phyloP scores from a whole-genome alignment of 257 asterid genomes.

The Solanum neorickii region DNA sequence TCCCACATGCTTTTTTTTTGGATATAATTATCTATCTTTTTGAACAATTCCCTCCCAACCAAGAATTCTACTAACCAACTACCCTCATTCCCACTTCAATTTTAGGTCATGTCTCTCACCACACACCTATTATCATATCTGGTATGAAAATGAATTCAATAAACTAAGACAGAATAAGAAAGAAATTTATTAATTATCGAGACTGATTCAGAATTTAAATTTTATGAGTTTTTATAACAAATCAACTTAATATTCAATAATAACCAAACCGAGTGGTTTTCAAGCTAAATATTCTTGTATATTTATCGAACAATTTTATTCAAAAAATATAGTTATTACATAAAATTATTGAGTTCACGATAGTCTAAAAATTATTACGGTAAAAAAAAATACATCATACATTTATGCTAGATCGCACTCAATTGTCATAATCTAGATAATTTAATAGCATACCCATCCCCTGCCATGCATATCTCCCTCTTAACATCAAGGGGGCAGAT shows the following conservation, averaged over 20 bases:
- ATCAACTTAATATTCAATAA: neutral
- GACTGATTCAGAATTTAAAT: neutral
- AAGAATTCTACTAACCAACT: constrained; percentile 1
- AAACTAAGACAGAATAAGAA: neutral
- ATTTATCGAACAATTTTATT: neutral
- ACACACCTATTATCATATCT: neutral
- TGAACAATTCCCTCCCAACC: neutral
- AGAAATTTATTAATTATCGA: neutral
- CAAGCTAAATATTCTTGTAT: neutral
- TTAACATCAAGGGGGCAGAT: neutral
- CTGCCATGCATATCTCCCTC: neutral
- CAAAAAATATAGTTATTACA: neutral
- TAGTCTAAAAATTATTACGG: neutral
- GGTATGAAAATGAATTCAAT: neutral
- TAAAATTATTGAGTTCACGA: neutral
- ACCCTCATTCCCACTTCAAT: neutral
- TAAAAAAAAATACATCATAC: neutral
- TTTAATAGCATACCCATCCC: neutral
- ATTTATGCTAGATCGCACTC: neutral
- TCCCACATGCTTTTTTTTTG: constrained; percentile 30
- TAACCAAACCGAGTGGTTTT: neutral
- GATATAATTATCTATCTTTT: neutral
- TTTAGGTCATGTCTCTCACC: neutral
- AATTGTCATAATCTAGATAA: neutral
- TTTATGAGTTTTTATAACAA: neutral